A percentile compares a stretch with the other conserved stretches of the same genome.
These are phyloP conservation scores for Euphorbia pulcherrima DNA, from an alignment of 345 rosid genomes.

Conservation along the genomic window DNA sequence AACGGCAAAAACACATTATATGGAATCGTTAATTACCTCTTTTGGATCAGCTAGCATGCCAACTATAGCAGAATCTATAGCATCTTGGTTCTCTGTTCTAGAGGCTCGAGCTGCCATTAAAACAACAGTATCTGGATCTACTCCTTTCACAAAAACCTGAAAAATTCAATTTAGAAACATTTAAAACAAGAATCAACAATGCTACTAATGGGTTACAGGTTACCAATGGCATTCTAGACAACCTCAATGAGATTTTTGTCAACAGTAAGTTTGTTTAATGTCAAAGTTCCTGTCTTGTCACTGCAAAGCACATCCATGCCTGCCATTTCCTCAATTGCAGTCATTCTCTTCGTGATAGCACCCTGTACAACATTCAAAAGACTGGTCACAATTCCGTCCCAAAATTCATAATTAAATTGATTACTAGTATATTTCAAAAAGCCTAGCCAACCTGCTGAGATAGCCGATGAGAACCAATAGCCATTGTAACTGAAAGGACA, in stretches of 20 bases:
- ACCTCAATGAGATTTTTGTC: conserved; percentile 98
- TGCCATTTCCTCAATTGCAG: conserved; percentile 99
- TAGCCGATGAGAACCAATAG: conserved; percentile 91
- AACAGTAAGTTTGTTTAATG: conserved; percentile 88
- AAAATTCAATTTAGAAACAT: conserved; percentile 18
- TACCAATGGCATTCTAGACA: conserved; percentile 17
- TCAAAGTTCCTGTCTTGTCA: conserved; percentile 97
- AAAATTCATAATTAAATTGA: conserved; percentile 11
- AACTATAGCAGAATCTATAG: conserved; percentile 92
- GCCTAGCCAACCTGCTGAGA: conserved; percentile 76
- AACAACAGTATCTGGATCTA: conserved; percentile 80
- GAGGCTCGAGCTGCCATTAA: conserved; percentile 98
- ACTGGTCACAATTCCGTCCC: conserved; percentile 6
- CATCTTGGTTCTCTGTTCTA: conserved; percentile 90
- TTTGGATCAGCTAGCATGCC: conserved; percentile 97
- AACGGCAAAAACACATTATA: neutral
- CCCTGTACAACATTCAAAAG: conserved; percentile 49
- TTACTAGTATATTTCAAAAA: conserved; percentile 6
- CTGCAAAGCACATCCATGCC: conserved; percentile 99
- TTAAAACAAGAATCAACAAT: conserved; percentile 13
- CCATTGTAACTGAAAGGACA: conserved; percentile 96
- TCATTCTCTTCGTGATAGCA: conserved; percentile 99
- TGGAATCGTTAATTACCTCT: conserved; percentile 47
- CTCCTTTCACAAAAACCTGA: conserved; percentile 88
- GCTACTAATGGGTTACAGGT: neutral